Base-by-base conservation (phyloP, 1,284 basidiomycete species). In the Irpex sp. region DNA sequence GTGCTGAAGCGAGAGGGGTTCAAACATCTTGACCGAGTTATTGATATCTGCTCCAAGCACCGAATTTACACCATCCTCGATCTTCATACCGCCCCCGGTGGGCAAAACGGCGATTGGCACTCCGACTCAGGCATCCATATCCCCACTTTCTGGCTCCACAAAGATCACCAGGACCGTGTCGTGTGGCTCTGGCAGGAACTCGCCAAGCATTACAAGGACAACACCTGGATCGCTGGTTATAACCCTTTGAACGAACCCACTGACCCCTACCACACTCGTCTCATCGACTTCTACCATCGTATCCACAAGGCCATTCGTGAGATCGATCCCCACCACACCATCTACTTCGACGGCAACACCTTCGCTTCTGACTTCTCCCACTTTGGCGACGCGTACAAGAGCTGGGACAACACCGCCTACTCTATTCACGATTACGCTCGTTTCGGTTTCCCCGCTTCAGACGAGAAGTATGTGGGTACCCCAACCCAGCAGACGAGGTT, bases 201-300 rank as follows among this genome's bases (percentile, higher is more conserved):
- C n/a, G 88, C 90, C 0, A 71, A 74, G 68, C 86, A 85, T 68
- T 92, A 92, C 76, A 83, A 79, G 62, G 79, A 81, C 60, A 61
- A 68, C 34, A 65, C 80, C 26, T 93, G 91, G 90, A 78, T 88
- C 65, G 85, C 84, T 3, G 87, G 82, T 17, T 93, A 91, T 73
- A 92, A 92, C 75, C 83, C 86, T 3, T 77, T 93, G 44, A 93
- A 92, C 75, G 91, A 93, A 73, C 91, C 91, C 11, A 83, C 89
- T 0, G 90, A 92, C 70, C 68, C 72, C 70, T 74, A 78, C 26
- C 81, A 83, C 68, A 76, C 74, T 15, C 73, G 83, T 8, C 74
- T 93, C 51, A 73, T 89, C 58, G 72, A 67, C 2, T 87, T 88
- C 71, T 92, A 92, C 73, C 85, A 86, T 66, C 79, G 84, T 0